phyloP scores from a whole-genome alignment of 2,329 filamentous ascomycete genomes.

The Emericellopsis cladophorae region DNA sequence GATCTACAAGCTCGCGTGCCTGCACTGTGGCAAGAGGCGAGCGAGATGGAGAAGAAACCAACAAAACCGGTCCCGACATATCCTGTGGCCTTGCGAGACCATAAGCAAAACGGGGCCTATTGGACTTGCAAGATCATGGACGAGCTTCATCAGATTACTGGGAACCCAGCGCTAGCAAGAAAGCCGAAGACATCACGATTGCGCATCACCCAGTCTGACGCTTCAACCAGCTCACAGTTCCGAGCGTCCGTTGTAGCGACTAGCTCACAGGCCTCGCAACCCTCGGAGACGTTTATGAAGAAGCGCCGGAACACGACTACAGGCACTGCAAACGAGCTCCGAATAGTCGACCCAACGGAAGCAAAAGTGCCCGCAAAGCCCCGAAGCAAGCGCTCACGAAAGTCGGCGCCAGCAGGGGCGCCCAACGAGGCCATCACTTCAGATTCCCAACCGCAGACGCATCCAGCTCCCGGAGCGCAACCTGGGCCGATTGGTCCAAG shows the following conservation, averaged over 20 bases:
- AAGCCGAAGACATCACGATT: neutral
- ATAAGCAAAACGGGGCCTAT: slow-evolving; percentile 31
- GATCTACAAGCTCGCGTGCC: slow-evolving; percentile 48
- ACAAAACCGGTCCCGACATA: slow-evolving; percentile 20
- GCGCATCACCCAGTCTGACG: neutral
- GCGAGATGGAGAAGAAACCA: slow-evolving; percentile 14
- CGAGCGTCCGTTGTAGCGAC: no score
- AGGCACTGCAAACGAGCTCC: neutral
- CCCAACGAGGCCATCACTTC: no score
- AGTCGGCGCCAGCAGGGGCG: no score
- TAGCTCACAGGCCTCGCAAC: neutral
- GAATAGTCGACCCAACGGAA: neutral
- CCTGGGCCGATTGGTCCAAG: no score
- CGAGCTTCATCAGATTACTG: slow-evolving; percentile 23
- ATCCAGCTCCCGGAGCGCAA: neutral
- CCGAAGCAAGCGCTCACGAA: no score
- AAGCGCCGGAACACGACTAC: neutral
- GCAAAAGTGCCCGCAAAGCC: neutral
- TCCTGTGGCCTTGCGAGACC: slow-evolving; percentile 30
- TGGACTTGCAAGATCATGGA: slow-evolving; percentile 27
- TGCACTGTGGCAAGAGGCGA: slow-evolving; percentile 42
- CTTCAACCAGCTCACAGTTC: neutral
- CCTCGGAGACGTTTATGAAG: neutral
- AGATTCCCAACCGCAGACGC: neutral
- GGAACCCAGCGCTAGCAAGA: slow-evolving; percentile 1